phyloP scores from a whole-genome alignment of 2,329 filamentous ascomycete species.

The Colletotrichum tamarilloi region DNA sequence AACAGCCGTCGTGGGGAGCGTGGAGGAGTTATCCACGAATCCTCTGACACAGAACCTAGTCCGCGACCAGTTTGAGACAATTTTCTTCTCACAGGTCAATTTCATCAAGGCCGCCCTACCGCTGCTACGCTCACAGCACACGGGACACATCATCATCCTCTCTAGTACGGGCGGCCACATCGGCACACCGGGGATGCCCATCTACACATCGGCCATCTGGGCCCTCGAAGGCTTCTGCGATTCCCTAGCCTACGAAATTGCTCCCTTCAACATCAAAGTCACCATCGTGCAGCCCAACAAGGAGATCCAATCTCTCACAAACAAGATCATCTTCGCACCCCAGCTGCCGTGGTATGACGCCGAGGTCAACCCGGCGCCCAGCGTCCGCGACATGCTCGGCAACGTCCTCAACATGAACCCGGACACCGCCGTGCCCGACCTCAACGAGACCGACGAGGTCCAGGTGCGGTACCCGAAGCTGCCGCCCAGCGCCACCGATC shows the following conservation, averaged over 20 bases:
- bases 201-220: conserved; percentile 94
- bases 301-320: conserved; percentile 88
- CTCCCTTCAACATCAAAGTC: conserved; percentile 96
- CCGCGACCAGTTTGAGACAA: conserved; percentile 90
- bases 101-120: conserved; percentile 91
- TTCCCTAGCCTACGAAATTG: conserved; percentile 93
- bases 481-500: conserved; percentile 74
- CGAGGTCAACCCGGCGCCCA: conserved; percentile 79
- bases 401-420: conserved; percentile 83
- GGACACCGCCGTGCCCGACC: conserved; percentile 62
- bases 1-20: conserved; percentile 84
- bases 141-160: conserved; percentile 89
- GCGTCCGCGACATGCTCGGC: conserved; percentile 84
- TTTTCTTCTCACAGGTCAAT: conserved; percentile 96
- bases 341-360: conserved; percentile 75
- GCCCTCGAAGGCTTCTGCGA: conserved; percentile 97
- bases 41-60: conserved; percentile 81
- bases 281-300: conserved; percentile 96
- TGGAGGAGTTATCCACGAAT: conserved; percentile 87
- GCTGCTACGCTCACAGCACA: conserved; percentile 80
- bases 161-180: conserved; percentile 93
- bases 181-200: conserved; percentile 88
- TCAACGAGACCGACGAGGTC: conserved; percentile 51
- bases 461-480: conserved; percentile 80
- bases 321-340: conserved; percentile 86